Percentiles rank a stretch among this genome's conserved stretches.
Evolutionary conservation across 768 basidiomycete species (phyloP).

Genomic region (Collybiopsis luxurians): DNA sequence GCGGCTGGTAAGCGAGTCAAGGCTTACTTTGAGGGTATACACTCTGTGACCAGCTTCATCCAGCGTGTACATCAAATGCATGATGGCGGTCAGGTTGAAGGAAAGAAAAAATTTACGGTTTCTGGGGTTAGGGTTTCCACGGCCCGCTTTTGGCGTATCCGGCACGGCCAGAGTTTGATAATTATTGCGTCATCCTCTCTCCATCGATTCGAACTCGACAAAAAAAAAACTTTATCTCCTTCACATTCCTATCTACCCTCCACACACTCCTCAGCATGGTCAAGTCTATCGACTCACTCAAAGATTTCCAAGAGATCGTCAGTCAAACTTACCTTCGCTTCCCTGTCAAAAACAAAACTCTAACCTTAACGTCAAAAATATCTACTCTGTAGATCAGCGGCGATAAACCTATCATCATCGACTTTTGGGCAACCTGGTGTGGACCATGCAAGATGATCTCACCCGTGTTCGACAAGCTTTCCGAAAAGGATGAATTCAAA

Average conservation of each 20-base stretch:
- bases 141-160: too few relatives aligned
- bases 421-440: constrained; percentile 18
- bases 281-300: background rate
- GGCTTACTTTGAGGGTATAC: constrained; percentile 87
- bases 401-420: constrained; percentile 13
- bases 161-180: too few relatives aligned
- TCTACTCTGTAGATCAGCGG: constrained; percentile 10
- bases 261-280: background rate
- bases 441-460: constrained; percentile 15
- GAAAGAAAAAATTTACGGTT: background rate
- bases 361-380: too few relatives aligned
- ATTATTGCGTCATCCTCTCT: too few relatives aligned
- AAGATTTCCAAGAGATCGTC: background rate
- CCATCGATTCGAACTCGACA: too few relatives aligned
- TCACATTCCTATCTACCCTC: too few relatives aligned
- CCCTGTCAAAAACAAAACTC: background rate
- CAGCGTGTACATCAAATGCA: constrained; percentile 97
- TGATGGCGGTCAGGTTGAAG: constrained; percentile 35
- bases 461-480: constrained; percentile 28
- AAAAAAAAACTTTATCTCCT: too few relatives aligned
- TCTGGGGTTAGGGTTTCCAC: background rate
- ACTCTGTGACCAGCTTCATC: constrained; percentile 75
- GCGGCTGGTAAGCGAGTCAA: background rate
- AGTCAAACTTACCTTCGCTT: constrained; percentile 6
- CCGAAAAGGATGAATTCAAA: constrained; percentile 25